Conservation (phyloP, 257 asterid genomes). For the Ballota nigra region DNA sequence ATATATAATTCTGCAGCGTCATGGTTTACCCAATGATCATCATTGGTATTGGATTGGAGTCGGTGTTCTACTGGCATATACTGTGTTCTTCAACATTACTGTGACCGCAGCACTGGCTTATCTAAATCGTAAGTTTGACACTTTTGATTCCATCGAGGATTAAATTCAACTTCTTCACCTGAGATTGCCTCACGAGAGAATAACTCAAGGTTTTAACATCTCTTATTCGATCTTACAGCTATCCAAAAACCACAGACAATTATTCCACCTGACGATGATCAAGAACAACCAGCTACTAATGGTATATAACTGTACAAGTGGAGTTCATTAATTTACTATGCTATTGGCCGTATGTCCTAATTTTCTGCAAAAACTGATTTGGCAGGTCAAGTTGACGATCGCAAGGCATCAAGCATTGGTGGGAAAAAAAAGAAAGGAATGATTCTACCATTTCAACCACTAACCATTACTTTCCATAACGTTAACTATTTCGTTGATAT, state of each 20-base stretch:
- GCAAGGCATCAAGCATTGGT: slow-evolving; percentile 13
- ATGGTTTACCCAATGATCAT: slow-evolving; percentile 53
- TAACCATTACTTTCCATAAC: slow-evolving; percentile 72
- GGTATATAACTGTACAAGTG: slow-evolving; percentile 33
- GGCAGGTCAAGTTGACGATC: slow-evolving; percentile 36
- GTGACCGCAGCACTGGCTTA: slow-evolving; percentile 63
- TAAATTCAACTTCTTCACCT: background rate
- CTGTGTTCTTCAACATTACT: slow-evolving; percentile 57
- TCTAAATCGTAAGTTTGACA: slow-evolving; percentile 61
- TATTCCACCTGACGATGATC: slow-evolving; percentile 41
- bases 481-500: slow-evolving; percentile 87
- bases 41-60: slow-evolving; percentile 89
- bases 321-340: slow-evolving; percentile 5
- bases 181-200: background rate
- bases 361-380: slow-evolving; percentile 20
- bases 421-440: slow-evolving; percentile 56
- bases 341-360: background rate
- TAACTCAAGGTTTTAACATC: background rate
- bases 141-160: background rate
- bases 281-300: slow-evolving; percentile 27
- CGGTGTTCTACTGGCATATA: slow-evolving; percentile 57
- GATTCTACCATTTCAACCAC: slow-evolving; percentile 92
- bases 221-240: slow-evolving; percentile 46
- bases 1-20: slow-evolving; percentile 44
- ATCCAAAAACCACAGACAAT: slow-evolving; percentile 53